phyloP scores from a whole-genome alignment of 768 basidiomycete species.

The Lyophyllum atratum region DNA sequence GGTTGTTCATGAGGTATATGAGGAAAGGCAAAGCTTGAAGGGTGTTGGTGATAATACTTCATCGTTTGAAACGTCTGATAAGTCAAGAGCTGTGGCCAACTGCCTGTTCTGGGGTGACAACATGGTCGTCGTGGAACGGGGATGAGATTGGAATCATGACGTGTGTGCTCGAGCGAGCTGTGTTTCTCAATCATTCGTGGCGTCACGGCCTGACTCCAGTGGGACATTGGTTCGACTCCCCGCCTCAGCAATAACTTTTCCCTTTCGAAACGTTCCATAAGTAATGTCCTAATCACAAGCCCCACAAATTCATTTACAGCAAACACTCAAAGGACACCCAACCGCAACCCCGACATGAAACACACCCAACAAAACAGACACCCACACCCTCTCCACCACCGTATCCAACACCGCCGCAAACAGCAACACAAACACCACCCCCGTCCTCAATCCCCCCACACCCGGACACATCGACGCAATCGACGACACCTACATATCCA shows the following conservation, averaged over 20 bases:
- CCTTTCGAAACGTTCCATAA: no score
- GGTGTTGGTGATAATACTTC: slow-evolving; percentile 4
- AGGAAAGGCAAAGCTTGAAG: background rate
- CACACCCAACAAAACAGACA: slow-evolving; percentile 20
- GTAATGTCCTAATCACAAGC: no score
- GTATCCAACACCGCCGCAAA: slow-evolving; percentile 27
- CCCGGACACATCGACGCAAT: slow-evolving; percentile 21
- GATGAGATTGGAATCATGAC: no score
- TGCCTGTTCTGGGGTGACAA: slow-evolving; percentile 1
- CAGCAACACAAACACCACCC: slow-evolving; percentile 17
- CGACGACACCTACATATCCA: slow-evolving; percentile 19
- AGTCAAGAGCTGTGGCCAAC: slow-evolving; percentile 4
- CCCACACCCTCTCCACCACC: slow-evolving; percentile 23
- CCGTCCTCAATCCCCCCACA: background rate
- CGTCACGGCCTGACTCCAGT: no score
- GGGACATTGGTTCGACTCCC: no score
- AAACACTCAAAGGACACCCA: slow-evolving; percentile 12
- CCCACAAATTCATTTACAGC: slow-evolving; percentile 12
- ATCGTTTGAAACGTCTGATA: slow-evolving; percentile 10
- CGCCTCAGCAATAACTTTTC: no score
- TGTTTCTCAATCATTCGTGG: no score
- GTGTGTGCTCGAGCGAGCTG: no score
- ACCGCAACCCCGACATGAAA: slow-evolving; percentile 21
- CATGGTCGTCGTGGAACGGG: background rate
- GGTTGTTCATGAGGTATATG: background rate